These are phyloP conservation scores for Rhizopogon roseolus DNA, from an alignment of 768 basidiomycete genomes.

Conservation along the genomic window DNA sequence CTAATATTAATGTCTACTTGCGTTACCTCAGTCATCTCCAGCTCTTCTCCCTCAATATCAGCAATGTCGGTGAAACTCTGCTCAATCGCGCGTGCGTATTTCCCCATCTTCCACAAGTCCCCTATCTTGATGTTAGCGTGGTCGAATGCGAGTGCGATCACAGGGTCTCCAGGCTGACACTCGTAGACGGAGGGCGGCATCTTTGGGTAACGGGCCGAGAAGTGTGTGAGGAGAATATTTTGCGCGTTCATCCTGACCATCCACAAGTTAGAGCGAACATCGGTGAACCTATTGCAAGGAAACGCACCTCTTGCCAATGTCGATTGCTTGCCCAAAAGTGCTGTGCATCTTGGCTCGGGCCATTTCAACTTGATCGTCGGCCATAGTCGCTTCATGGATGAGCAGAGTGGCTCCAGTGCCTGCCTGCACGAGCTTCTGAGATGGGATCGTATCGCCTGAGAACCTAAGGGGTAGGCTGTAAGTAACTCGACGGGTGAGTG, in stretches of 20 bases:
- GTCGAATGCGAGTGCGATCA: constrained; percentile 80
- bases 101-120: constrained; percentile 82
- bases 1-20: constrained; percentile 11
- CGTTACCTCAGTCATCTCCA: constrained; percentile 9
- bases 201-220: constrained; percentile 91
- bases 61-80: constrained; percentile 50
- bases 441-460: constrained; percentile 88
- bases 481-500: neutral
- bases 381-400: constrained; percentile 94
- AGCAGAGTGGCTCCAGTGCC: constrained; percentile 72
- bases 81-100: constrained; percentile 70
- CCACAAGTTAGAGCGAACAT: neutral
- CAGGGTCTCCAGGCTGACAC: constrained; percentile 29
- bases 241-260: constrained; percentile 72
- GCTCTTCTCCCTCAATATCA: constrained; percentile 39
- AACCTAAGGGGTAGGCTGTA: constrained; percentile 47
- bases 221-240: constrained; percentile 89
- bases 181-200: constrained; percentile 48
- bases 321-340: constrained; percentile 85
- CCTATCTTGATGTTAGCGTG: constrained; percentile 65
- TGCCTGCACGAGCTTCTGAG: constrained; percentile 56
- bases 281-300: neutral
- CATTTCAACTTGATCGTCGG: constrained; percentile 72
- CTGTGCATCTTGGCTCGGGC: constrained; percentile 80
- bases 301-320: constrained; percentile 63